Percentiles rank a stretch among this genome's conserved stretches.
Conservation (phyloP, 2,329 filamentous ascomycete species). For the Penicillium sp. region DNA sequence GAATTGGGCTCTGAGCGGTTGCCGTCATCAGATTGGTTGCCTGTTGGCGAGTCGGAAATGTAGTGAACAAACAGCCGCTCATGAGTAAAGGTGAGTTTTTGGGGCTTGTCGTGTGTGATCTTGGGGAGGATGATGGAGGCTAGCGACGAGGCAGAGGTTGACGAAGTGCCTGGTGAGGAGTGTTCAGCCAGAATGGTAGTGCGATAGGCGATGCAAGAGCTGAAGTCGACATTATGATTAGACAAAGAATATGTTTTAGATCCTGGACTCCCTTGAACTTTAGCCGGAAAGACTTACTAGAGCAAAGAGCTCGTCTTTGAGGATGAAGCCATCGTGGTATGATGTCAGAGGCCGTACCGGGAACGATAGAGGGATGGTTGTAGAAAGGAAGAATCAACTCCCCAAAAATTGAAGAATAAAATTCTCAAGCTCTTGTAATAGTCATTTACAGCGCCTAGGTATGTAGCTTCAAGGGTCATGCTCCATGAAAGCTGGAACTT, state of each 20-base stretch:
- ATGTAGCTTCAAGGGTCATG: not conserved
- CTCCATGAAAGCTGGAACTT: not conserved
- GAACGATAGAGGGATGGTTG: not conserved
- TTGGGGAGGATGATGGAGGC: slow-evolving; percentile 94
- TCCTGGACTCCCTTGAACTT: not conserved
- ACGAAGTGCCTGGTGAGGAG: slow-evolving; percentile 77
- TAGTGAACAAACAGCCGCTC: slow-evolving; percentile 93
- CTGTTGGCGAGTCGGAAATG: slow-evolving; percentile 77
- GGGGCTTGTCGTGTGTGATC: slow-evolving; percentile 73
- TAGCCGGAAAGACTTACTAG: slow-evolving; percentile 58
- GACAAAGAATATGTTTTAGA: not conserved
- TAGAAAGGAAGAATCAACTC: not conserved
- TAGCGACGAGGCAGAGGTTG: slow-evolving; percentile 82
- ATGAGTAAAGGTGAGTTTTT: slow-evolving; percentile 94
- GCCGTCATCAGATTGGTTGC: slow-evolving; percentile 44
- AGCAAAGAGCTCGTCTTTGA: slow-evolving; percentile 68
- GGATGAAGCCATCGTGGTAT: slow-evolving; percentile 64
- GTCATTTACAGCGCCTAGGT: not conserved
- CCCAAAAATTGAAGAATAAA: not conserved
- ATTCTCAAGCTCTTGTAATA: not conserved
- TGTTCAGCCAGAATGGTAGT: slow-evolving; percentile 92
- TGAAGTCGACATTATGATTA: slow-evolving; percentile 38
- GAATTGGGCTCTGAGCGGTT: slow-evolving; percentile 51
- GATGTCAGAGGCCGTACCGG: not conserved
- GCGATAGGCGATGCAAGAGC: slow-evolving; percentile 90